Conservation (phyloP, 2,329 filamentous ascomycete species). For the Neurospora crassa region DNA sequence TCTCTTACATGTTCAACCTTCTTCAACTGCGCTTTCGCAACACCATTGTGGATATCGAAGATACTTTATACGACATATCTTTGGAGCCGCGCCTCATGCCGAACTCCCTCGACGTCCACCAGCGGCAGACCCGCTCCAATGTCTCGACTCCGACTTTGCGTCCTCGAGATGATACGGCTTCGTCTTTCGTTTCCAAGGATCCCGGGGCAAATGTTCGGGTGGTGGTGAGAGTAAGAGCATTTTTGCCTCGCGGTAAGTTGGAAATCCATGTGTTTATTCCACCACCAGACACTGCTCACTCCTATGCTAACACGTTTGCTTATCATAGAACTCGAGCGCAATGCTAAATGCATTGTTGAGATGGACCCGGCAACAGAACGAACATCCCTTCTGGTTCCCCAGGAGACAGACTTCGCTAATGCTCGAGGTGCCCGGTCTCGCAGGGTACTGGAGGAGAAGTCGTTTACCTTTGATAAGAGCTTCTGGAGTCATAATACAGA, state of each 20-base stretch:
- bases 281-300: neutral
- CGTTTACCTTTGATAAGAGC: slow-evolving; percentile 92
- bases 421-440: slow-evolving; percentile 50
- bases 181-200: slow-evolving; percentile 46
- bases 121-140: slow-evolving; percentile 45
- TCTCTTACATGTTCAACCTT: slow-evolving; percentile 16
- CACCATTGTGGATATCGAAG: slow-evolving; percentile 28
- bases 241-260: slow-evolving; percentile 62
- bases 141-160: slow-evolving; percentile 73
- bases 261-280: neutral
- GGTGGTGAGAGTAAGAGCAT: slow-evolving; percentile 71
- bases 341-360: slow-evolving; percentile 74
- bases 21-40: slow-evolving; percentile 27
- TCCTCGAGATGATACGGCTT: slow-evolving; percentile 58
- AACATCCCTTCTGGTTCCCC: slow-evolving; percentile 60
- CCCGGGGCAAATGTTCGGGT: slow-evolving; percentile 71
- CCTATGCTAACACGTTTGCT: neutral
- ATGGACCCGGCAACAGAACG: slow-evolving; percentile 85
- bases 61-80: slow-evolving; percentile 31
- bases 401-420: slow-evolving; percentile 39
- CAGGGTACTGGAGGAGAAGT: slow-evolving; percentile 75
- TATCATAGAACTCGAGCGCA: slow-evolving; percentile 63
- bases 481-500: slow-evolving; percentile 87
- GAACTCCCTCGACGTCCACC: slow-evolving; percentile 10
- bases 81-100: slow-evolving; percentile 28